phyloP scores from a whole-genome alignment of 495 filamentous ascomycete species.

The Xylaria grammica region DNA sequence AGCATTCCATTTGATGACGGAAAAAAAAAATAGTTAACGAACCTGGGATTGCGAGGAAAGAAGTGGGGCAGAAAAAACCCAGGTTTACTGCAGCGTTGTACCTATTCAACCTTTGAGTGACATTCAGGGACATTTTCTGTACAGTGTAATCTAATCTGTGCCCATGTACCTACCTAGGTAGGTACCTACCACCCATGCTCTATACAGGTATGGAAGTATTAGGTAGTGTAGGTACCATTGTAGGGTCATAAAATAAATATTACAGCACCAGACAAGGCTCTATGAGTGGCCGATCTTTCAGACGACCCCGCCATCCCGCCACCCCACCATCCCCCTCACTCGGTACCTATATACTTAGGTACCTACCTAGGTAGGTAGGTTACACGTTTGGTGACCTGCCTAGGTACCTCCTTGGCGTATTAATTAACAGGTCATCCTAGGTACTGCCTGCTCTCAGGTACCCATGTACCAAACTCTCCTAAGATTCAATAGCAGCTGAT shows the following conservation, averaged over 20 bases:
- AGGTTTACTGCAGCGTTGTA: not conserved
- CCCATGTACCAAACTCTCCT: too few relatives aligned
- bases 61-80: not conserved
- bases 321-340: constrained; percentile 23
- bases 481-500: too few relatives aligned
- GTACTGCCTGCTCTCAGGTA: too few relatives aligned
- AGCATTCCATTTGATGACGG: constrained; percentile 8
- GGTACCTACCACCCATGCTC: not conserved
- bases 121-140: constrained; percentile 6
- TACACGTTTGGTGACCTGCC: not conserved
- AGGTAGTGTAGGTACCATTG: too few relatives aligned
- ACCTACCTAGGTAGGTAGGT: too few relatives aligned
- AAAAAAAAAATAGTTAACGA: constrained; percentile 5
- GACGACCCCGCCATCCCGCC: constrained; percentile 3
- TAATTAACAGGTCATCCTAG: not conserved
- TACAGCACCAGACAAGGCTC: not conserved
- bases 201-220: too few relatives aligned
- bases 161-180: too few relatives aligned
- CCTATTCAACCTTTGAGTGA: too few relatives aligned
- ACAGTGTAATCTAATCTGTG: not conserved
- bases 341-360: too few relatives aligned
- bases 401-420: not conserved
- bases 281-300: not conserved
- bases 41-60: not conserved
- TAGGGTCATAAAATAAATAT: not conserved